Conservation (phyloP, 1,284 basidiomycete species). For the Exobasidium cylindrosporum region DNA sequence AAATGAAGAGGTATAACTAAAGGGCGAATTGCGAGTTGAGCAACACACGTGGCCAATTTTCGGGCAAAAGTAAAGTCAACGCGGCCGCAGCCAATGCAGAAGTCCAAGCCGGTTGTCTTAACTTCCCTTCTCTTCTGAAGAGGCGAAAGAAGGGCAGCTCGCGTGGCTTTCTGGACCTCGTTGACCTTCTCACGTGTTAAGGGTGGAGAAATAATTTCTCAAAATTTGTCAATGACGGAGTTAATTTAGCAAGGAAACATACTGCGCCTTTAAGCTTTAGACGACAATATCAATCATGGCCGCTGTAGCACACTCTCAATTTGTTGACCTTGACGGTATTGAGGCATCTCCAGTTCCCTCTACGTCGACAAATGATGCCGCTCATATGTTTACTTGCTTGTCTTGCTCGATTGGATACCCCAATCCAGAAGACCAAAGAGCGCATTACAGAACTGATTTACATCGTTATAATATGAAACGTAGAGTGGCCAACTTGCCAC, state of each 20-base stretch:
- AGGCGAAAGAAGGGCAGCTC: too few relatives aligned
- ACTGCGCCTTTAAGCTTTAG: not conserved
- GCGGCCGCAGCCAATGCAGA: too few relatives aligned
- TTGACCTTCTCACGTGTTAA: not conserved
- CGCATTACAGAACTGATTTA: conserved; percentile 88
- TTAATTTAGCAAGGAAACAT: not conserved
- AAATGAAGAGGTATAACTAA: too few relatives aligned
- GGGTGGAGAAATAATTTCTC: not conserved
- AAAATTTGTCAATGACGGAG: not conserved
- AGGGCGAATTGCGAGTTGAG: too few relatives aligned
- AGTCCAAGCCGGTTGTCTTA: too few relatives aligned
- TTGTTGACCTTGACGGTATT: not conserved
- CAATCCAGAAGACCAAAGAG: conserved; percentile 79
- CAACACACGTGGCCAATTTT: too few relatives aligned
- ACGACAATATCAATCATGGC: not conserved
- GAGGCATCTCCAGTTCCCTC: not conserved
- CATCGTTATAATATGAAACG: conserved; percentile 99
- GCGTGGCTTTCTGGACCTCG: too few relatives aligned
- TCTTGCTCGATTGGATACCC: conserved; percentile 88
- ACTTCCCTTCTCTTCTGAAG: too few relatives aligned
- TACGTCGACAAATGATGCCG: not conserved
- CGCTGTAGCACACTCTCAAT: conserved; percentile 3
- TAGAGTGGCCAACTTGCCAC: conserved; percentile 83
- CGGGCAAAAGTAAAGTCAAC: too few relatives aligned
- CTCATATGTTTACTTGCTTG: conserved; percentile 68